Conservation (phyloP, 257 asterid species). For the Penstemon newberryi region DNA sequence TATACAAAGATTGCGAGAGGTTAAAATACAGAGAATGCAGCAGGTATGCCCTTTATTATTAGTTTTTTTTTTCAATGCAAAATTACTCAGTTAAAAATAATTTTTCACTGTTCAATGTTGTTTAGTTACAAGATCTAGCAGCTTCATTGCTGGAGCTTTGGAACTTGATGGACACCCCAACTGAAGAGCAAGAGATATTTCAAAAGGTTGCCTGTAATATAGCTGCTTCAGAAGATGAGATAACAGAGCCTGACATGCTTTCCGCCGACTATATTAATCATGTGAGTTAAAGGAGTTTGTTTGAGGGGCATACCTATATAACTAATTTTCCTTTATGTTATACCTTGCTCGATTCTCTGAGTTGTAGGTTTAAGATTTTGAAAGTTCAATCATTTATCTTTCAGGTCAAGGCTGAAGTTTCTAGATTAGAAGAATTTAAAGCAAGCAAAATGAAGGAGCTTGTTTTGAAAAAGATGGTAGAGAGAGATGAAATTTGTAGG, state of each 20-base stretch:
- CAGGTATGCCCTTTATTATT: slow-evolving; percentile 48
- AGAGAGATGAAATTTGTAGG: slow-evolving; percentile 82
- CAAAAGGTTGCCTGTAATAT: slow-evolving; percentile 86
- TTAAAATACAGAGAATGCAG: slow-evolving; percentile 81
- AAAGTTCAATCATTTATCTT: slow-evolving; percentile 26
- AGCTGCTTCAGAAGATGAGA: slow-evolving; percentile 89
- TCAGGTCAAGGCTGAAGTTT: slow-evolving; percentile 89
- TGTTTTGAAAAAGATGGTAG: slow-evolving; percentile 84
- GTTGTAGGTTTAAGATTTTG: slow-evolving; percentile 4
- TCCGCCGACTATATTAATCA: slow-evolving; percentile 60
- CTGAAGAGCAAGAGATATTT: slow-evolving; percentile 79
- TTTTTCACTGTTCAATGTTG: slow-evolving; percentile 26
- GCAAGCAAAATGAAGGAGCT: slow-evolving; percentile 95
- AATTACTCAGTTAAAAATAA: slow-evolving; percentile 13
- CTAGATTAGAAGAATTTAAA: slow-evolving; percentile 85
- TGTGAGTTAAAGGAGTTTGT: slow-evolving; percentile 46
- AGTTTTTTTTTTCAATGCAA: neutral
- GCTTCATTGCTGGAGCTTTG: slow-evolving; percentile 88
- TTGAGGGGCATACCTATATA: slow-evolving; percentile 1
- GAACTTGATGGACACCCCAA: slow-evolving; percentile 98
- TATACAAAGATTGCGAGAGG: slow-evolving; percentile 60
- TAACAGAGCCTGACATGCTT: slow-evolving; percentile 80
- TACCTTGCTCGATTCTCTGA: slow-evolving; percentile 17
- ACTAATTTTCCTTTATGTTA: neutral
- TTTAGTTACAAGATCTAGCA: slow-evolving; percentile 86